phyloP scores from a whole-genome alignment of 768 basidiomycete genomes.

The Lactifluus pinguis region DNA sequence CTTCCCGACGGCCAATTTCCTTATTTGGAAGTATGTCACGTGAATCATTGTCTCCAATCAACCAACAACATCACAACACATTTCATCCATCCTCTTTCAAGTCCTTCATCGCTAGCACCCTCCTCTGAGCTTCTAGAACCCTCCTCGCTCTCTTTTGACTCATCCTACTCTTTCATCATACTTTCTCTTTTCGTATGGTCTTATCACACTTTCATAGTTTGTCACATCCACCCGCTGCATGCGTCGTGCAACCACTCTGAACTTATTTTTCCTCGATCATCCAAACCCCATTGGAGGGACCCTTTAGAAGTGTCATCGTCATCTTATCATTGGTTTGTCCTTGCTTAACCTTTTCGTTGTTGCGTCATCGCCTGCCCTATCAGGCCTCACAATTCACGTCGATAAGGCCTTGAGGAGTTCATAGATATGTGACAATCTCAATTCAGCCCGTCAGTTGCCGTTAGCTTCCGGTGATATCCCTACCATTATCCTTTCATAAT shows the following conservation, averaged over 20 bases:
- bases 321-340: slow-evolving; percentile 4
- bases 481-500: background rate
- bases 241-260: background rate
- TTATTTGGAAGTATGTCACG: background rate
- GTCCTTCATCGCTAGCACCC: background rate
- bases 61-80: no score
- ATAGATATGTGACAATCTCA: background rate
- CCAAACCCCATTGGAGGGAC: slow-evolving; percentile 1
- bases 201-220: background rate
- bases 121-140: background rate
- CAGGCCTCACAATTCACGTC: slow-evolving; percentile 2
- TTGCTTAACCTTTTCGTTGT: slow-evolving; percentile 3
- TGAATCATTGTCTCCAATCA: background rate
- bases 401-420: slow-evolving; percentile 11
- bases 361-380: slow-evolving; percentile 16
- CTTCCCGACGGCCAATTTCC: background rate
- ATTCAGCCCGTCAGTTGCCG: background rate
- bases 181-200: background rate
- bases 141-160: background rate
- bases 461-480: slow-evolving; percentile 4
- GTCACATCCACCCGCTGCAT: slow-evolving; percentile 1
- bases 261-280: slow-evolving; percentile 11
- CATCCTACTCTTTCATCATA: background rate
- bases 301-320: slow-evolving; percentile 2
- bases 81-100: no score